Base-by-base conservation (phyloP, 768 basidiomycete genomes). In the Lactifluus volemus region DNA sequence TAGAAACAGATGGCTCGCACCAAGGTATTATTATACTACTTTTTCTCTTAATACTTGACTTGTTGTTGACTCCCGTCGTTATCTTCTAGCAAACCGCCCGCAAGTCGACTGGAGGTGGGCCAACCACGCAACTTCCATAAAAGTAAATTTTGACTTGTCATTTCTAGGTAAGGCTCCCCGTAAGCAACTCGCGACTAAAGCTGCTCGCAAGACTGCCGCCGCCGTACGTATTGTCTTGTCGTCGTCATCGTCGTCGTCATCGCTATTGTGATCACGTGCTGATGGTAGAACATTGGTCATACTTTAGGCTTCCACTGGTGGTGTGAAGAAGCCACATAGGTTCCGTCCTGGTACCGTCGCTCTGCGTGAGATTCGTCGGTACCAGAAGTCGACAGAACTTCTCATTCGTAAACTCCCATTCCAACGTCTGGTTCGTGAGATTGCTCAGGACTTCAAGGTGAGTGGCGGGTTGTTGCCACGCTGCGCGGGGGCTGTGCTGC, bases 321-420 rank as follows among this genome's bases (percentile, higher is more conserved):
- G 94, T 85, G 94, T 97, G 70, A 98, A 98, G 95, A 99, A 98
- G 82, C 96, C 95, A 63, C 95, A 98, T 76, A 82, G 95, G 73
- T 98, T 96, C 87, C 84, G 89, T 71, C 89, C 89, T 68, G 89
- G 96, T 81, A 99, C 96, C 67, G 96, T 99, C 80, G 96, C 96
- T 67, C 92, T 99, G 67, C 94, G 96, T 83, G 95, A 98, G 78
- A 98, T 98, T 70, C 81, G 96, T 73, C 84, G 94, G 75, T 97
- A 98, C 82, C 94, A 98, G 77, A 97, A 97, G 82, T 94, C 92
- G 64, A 98, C 96, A 66, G 96, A 98, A 82, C 87, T 99, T 67
- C 85, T 98, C 70, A 98, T 98, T 82, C 84, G 96, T 79, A 98
- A 98, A 86, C 90, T 98, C 65, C 96, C 96, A 68, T 98, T 98